Evolutionary conservation across 2,329 filamentous ascomycete genomes (phyloP), one percentile per base, ranked within the genome.

Genomic region (Sclerotinia trifoliorum): DNA sequence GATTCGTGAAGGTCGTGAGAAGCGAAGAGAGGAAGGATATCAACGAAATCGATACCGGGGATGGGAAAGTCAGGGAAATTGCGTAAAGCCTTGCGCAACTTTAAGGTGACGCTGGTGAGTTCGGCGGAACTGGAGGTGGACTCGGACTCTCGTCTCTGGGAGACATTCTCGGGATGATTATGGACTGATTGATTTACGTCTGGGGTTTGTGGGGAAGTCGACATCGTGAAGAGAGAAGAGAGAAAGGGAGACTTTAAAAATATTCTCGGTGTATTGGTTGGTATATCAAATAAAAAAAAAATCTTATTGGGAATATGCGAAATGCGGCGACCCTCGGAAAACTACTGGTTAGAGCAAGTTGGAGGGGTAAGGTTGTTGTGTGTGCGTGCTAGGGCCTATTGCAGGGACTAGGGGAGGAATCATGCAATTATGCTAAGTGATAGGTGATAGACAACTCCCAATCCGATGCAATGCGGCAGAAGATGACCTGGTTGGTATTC

Each of bases 1-100:
- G 88, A 85, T 74, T 86, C 84, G 82, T 97, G 94, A 70, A 91
- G 84, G 64, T 80, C 78, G 67, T 89, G 88, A 77, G 93, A 86
- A 79, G 92, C 88, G 84, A 99, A 98, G 78, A 98, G 90, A 70
- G 95, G 95, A 80, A 99, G 90, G 81, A 99, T 98, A 79, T 99
- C 95, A 83, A 97, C 93, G 81, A 99, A 99, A 77, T 96, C 85
- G 78, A 99, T 94, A 79, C 95, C 94, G 57, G 91, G 89, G 73
- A 90, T 89, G 69, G 94, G 94, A 83, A 97, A 98, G 84, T 98
- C 93, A 77, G 89, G 88, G 82, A 93, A 96, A 80, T 93, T 89
- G 80, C 92, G 91, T 75, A 98, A 87, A 70, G 90, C 87, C 74
- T 82, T 81, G 78, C 88, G 84, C 84, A 94, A 85, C 81, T 79